Base-by-base conservation (phyloP, 176 grass and related monocot species). In the Avena eriantha region DNA sequence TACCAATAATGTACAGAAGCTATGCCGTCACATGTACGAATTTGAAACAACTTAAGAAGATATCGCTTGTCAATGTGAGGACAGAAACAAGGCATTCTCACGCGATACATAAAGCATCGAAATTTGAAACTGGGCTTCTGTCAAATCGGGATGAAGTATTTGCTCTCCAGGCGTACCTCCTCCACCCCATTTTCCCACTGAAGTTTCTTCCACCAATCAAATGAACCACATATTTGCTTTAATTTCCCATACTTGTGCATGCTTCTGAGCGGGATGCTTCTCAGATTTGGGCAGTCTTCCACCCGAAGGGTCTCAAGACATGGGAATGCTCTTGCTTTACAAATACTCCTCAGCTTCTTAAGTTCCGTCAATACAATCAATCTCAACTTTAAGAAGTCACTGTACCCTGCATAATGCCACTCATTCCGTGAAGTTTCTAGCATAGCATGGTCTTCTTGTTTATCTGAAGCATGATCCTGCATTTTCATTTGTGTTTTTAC, bases 281-380 rank as follows among this genome's bases (percentile, higher is more conserved):
- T 91, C 21, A 97, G 63, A 79, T 89, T 90, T 36, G 86, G 59
- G 70, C 92, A 97, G 1, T 67, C 76, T 58, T 97, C 92, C 59
- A 97, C 95, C 15, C 86, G 83, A 59, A 97, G 89, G 82, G 90
- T 97, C 71, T 94, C 90, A 1, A 97, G 92, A 73, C 57, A 80
- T 12, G 86, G 87, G 41, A 94, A 88, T 65, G 87, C 46, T 81
- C 84, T 86, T 31, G 88, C 48, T 31, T 69, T 73, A 59, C 92
- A 94, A 57, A 97, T 94, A 15, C 61, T 89, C 49, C 67, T 54
- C 78, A 94, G 82, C 10, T 81, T 88, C 46, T 35, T 78, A 8
- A 94, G 81, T 21, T 88, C 80, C 2, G 81, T 92, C 78, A 97
- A 45, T 15, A 86, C 81, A 36, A 97, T 78, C 23, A 53, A 86